Evolutionary conservation across 2,329 filamentous ascomycete species (phyloP), one percentile per base, ranked within the genome.

Genomic region (Geosmithia putterillii): DNA sequence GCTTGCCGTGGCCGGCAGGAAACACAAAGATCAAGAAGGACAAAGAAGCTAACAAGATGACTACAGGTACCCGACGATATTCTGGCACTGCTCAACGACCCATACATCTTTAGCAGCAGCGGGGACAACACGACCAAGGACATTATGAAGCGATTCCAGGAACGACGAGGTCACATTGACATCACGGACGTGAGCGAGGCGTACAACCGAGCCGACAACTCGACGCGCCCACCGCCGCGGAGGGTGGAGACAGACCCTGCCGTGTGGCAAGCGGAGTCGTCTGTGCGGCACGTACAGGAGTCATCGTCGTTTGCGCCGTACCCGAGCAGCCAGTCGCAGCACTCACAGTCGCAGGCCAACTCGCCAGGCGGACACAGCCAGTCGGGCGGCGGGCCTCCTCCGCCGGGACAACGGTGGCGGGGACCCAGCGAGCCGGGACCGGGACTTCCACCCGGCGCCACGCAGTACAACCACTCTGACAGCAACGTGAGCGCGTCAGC

Each of bases 51-150:
- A 12, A 32, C 28, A 32, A 32, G 28, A 14, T 12, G 10, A 42
- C 32, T 45, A 19, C 49, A 96, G 92, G 88, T 98, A 40, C 92
- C 92, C 1, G 87, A 94, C 57, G 89, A 96, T 57, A 74, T 98
- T 21, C 80, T 89, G 54, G 82, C 85, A 43, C 81, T 95, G 42
- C 71, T 96, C 21, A 86, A 82, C 57, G 90, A 98, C 60, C 81
- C 81, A 4, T 75, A 76, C 19, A 76, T 95, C 42, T 90, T 94
- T 63, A 86, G 81, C 58, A 83, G 79, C 55, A 81, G 75, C 49
- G 81, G 83, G 39, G 90, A 98, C 47, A 81, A 95, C 48, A 95
- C 90, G 2, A 94, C 89, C 6, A 98, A 98, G 62, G 92, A 98
- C 56, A 96, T 98, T 44, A 73, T 98, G 42, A 94, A 90, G 60